Conservation (phyloP, 768 basidiomycete species). For the Russula earlei region DNA sequence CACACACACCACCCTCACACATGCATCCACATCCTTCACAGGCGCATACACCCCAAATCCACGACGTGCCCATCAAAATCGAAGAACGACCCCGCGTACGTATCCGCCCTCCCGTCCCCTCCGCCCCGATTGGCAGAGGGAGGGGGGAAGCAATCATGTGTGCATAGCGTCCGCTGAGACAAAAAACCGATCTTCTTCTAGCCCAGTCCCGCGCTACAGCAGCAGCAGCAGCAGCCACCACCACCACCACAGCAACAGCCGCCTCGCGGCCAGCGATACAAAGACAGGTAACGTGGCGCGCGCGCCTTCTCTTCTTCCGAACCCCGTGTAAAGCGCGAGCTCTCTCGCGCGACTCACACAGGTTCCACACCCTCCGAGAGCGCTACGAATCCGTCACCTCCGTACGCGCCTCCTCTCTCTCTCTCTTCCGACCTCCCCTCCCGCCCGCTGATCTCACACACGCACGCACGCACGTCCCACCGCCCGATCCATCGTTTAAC, state of each 20-base stretch:
- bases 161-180: too few species aligned
- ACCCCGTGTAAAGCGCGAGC: too few species aligned
- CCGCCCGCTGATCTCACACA: background rate
- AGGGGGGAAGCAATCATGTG: too few species aligned
- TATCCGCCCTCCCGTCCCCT: background rate
- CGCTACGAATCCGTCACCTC: conserved; percentile 15
- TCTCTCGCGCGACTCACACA: background rate
- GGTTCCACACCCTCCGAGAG: conserved; percentile 19
- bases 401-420: background rate
- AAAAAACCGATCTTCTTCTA: background rate
- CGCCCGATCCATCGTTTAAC: background rate
- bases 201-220: conserved; percentile 1
- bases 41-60: background rate
- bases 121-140: too few species aligned
- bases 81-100: conserved; percentile 16
- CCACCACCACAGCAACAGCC: conserved; percentile 1
- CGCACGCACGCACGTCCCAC: too few species aligned
- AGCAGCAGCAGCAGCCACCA: background rate
- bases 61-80: conserved; percentile 17
- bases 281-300: conserved; percentile 17
- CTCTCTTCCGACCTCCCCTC: background rate
- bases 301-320: too few species aligned
- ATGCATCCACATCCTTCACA: too few species aligned
- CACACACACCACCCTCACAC: too few species aligned
- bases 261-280: conserved; percentile 17